Evolutionary conservation across 257 asterid genomes (phyloP).

Genomic region (Nicotiana tabacum): DNA sequence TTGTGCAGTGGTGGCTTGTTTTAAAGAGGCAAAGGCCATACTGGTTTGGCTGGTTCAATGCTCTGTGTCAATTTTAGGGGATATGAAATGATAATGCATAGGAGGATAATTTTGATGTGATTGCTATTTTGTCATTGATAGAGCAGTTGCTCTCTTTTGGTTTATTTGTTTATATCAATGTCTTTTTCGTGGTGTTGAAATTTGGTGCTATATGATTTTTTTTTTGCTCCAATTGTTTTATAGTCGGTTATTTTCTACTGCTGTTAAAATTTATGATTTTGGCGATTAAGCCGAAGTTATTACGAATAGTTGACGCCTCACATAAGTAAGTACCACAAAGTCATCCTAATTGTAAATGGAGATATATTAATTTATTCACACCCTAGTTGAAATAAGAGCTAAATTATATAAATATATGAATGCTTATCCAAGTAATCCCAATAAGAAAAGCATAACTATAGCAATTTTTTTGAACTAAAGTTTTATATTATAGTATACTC

Average conservation of each 20-base stretch:
- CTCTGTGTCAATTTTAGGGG: not conserved
- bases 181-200: not conserved
- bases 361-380: no score
- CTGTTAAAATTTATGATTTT: not conserved
- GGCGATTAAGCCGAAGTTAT: no score
- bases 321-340: no score
- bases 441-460: no score
- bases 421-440: no score
- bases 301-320: no score
- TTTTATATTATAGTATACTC: no score
- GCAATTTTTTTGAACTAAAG: no score
- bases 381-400: no score
- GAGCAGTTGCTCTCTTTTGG: not conserved
- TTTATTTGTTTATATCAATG: not conserved
- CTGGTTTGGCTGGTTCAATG: not conserved
- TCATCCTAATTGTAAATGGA: no score
- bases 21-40: not conserved
- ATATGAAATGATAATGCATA: not conserved
- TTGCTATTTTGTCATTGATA: not conserved
- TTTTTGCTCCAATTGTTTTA: not conserved
- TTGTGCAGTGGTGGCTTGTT: not conserved
- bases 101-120: conserved; percentile 1
- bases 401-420: no score
- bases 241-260: not conserved
- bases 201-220: not conserved